Evolutionary conservation across 2,329 filamentous ascomycete genomes (phyloP).

Genomic region (Nakataea oryzae): DNA sequence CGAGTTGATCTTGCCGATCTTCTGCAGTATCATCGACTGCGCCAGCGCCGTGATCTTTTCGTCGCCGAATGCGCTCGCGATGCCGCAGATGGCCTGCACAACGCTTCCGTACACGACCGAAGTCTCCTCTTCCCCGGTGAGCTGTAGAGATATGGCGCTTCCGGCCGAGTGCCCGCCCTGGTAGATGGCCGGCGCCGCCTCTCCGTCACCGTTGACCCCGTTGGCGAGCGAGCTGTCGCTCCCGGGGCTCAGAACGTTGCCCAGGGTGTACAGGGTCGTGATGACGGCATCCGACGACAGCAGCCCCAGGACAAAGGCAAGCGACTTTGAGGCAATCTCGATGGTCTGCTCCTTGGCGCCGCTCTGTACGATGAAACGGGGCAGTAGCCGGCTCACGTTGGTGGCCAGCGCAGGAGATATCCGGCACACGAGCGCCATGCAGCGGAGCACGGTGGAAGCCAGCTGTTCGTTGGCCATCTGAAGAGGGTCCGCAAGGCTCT

Average conservation of each 20-base stretch:
- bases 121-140: conserved; percentile 68
- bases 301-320: conserved; percentile 70
- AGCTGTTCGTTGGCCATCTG: conserved; percentile 76
- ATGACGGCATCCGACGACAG: conserved; percentile 90
- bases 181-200: conserved; percentile 33
- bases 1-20: conserved; percentile 74
- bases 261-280: conserved; percentile 90
- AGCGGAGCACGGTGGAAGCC: conserved; percentile 68
- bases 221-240: conserved; percentile 44
- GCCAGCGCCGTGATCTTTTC: conserved; percentile 88
- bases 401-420: conserved; percentile 64
- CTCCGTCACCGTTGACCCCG: conserved; percentile 34
- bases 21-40: conserved; percentile 93
- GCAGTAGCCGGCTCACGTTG: conserved; percentile 66
- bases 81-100: conserved; percentile 90
- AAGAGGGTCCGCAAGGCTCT: conserved; percentile 63
- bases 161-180: conserved; percentile 49
- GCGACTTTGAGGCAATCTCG: conserved; percentile 67
- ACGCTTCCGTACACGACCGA: conserved; percentile 72
- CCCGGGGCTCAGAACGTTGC: conserved; percentile 80
- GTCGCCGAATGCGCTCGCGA: conserved; percentile 72
- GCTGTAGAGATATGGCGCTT: conserved; percentile 69
- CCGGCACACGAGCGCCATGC: conserved; percentile 71
- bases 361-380: conserved; percentile 81
- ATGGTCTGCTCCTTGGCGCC: conserved; percentile 60